Evolutionary conservation across 805 yeast genomes (phyloP).

Genomic region (Cyberlindnera suaveolens): DNA sequence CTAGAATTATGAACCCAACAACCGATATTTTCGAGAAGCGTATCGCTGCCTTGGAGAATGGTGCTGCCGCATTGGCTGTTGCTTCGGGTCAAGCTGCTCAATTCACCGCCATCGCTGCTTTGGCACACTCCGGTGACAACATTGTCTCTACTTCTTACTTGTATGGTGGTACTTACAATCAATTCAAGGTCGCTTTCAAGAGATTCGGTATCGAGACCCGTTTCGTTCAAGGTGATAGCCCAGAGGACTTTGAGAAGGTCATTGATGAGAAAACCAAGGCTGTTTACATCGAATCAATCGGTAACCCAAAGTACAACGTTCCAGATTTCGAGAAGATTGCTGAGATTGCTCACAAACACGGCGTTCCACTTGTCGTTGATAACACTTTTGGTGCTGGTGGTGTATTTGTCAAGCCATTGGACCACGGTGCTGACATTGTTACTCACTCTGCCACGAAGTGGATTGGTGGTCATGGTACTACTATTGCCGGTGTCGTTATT

Average conservation of each 20-base stretch:
- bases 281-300: constrained; percentile 81
- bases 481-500: constrained; percentile 85
- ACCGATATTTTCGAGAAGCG: constrained; percentile 86
- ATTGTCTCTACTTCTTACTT: constrained; percentile 78
- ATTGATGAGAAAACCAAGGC: constrained; percentile 88
- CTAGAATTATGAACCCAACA: constrained; percentile 91
- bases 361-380: constrained; percentile 88
- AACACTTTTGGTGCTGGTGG: constrained; percentile 98
- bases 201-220: constrained; percentile 81
- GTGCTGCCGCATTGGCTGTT: constrained; percentile 84
- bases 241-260: constrained; percentile 62
- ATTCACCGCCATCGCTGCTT: constrained; percentile 71
- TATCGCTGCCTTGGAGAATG: constrained; percentile 88
- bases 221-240: constrained; percentile 75
- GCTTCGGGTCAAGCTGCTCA: constrained; percentile 98
- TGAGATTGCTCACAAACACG: constrained; percentile 76
- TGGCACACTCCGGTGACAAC: constrained; percentile 88
- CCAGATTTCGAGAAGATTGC: constrained; percentile 82
- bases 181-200: constrained; percentile 87
- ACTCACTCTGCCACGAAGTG: constrained; percentile 95
- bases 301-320: constrained; percentile 87
- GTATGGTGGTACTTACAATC: constrained; percentile 96
- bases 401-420: constrained; percentile 73
- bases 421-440: constrained; percentile 87
- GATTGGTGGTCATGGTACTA: constrained; percentile 97